Conservation (phyloP, 1,139 yeast species). For the Scheffersomyces titani region DNA sequence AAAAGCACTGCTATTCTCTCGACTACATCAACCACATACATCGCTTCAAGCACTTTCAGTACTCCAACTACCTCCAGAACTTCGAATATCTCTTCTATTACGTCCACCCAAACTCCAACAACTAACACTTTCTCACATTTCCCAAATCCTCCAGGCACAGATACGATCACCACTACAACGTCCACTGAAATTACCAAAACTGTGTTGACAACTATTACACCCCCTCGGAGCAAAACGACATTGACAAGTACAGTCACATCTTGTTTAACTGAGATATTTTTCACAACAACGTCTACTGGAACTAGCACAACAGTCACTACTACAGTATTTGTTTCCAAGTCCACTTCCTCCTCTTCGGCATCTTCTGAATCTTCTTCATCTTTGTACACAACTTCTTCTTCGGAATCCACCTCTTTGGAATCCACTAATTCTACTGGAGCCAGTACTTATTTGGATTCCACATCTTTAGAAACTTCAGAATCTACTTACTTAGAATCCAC, state of each 20-base stretch:
- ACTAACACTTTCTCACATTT: not conserved
- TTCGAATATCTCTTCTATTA: not conserved
- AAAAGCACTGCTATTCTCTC: not conserved
- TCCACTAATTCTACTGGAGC: not conserved
- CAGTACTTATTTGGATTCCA: too few relatives aligned
- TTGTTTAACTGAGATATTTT: too few relatives aligned
- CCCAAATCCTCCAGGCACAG: not conserved
- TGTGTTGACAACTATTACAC: not conserved
- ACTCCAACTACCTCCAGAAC: not conserved
- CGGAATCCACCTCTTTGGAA: too few relatives aligned
- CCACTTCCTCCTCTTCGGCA: not conserved
- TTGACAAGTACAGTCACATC: not conserved
- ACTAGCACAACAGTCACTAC: not conserved
- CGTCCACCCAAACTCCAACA: not conserved
- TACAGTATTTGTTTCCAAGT: not conserved
- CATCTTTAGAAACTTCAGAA: not conserved
- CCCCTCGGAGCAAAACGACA: not conserved
- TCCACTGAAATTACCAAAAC: not conserved
- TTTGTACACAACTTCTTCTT: not conserved
- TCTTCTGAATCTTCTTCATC: slow-evolving; percentile 2
- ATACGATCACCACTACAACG: not conserved
- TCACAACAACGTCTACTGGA: not conserved
- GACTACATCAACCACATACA: not conserved
- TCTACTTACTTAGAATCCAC: slow-evolving; percentile 1
- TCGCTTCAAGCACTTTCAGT: not conserved